Percentiles rank a stretch among this genome's conserved stretches.
These are phyloP conservation scores for Tolypocladium guangdongense DNA, from an alignment of 2,329 filamentous ascomycete species.

Conservation along the genomic window DNA sequence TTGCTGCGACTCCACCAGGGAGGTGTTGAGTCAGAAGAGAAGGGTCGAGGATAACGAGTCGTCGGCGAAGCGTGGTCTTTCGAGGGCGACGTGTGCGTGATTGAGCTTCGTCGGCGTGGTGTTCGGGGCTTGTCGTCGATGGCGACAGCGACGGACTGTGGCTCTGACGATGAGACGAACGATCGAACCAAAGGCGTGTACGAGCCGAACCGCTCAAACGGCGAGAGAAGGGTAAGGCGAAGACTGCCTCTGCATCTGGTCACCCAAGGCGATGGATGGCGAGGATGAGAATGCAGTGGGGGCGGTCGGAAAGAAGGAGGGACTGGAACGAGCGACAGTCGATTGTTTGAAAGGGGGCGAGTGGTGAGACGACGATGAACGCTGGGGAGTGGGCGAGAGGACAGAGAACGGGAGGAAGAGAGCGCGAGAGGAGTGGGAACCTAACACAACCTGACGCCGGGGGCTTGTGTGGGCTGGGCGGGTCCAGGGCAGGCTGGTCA, in stretches of 20 bases:
- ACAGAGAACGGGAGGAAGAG: slow-evolving; percentile 1
- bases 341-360: slow-evolving; percentile 29
- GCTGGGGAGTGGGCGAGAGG: slow-evolving; percentile 8
- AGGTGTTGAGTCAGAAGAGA: neutral
- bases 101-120: neutral
- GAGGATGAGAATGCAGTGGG: slow-evolving; percentile 11
- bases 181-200: neutral
- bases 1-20: neutral
- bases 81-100: neutral
- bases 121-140: neutral
- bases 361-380: slow-evolving; percentile 12
- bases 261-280: neutral
- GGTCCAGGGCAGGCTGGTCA: neutral
- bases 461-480: neutral
- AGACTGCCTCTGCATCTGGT: neutral
- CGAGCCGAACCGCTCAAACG: neutral
- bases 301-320: slow-evolving; percentile 21
- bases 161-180: neutral
- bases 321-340: slow-evolving; percentile 28
- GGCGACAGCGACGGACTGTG: neutral
- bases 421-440: neutral
- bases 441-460: neutral
- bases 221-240: neutral
- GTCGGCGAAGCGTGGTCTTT: neutral
- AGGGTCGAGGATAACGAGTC: neutral